Conservation (phyloP, 2,329 filamentous ascomycete species). For the Aspergillus tamarii region DNA sequence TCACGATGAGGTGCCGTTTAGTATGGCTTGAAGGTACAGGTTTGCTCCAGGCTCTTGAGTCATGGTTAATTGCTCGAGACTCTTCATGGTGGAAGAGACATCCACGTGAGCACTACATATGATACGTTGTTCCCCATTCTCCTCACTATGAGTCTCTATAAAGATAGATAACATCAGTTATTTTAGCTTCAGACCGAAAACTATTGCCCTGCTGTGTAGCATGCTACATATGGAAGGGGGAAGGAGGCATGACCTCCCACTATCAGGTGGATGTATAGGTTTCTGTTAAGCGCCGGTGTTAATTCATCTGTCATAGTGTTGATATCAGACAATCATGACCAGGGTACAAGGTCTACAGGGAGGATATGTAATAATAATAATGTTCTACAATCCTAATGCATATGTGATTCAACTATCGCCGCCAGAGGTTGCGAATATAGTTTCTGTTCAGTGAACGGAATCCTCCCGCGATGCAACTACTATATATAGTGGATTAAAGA, state of each 20-base stretch:
- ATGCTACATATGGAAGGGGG: background rate
- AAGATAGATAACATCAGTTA: background rate
- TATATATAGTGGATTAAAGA: background rate
- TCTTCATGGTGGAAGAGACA: background rate
- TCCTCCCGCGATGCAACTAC: background rate
- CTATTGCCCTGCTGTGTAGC: background rate
- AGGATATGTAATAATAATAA: background rate
- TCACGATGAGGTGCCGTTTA: background rate
- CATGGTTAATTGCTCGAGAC: background rate
- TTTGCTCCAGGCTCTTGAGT: background rate
- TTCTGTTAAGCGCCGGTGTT: background rate
- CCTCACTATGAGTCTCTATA: background rate
- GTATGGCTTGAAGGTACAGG: background rate
- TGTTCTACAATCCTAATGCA: background rate
- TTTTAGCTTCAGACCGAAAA: background rate
- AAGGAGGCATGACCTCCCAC: background rate
- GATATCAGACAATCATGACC: background rate
- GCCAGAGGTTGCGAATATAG: background rate
- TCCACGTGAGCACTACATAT: background rate
- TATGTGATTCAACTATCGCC: background rate
- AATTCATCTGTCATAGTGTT: background rate
- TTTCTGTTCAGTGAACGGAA: conserved; percentile 1
- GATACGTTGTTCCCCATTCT: background rate
- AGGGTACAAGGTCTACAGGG: background rate
- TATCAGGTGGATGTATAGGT: background rate